These are phyloP conservation scores for Aspergillus novoparasiticus DNA, from an alignment of 2,329 filamentous ascomycete species.

Conservation along the genomic window DNA sequence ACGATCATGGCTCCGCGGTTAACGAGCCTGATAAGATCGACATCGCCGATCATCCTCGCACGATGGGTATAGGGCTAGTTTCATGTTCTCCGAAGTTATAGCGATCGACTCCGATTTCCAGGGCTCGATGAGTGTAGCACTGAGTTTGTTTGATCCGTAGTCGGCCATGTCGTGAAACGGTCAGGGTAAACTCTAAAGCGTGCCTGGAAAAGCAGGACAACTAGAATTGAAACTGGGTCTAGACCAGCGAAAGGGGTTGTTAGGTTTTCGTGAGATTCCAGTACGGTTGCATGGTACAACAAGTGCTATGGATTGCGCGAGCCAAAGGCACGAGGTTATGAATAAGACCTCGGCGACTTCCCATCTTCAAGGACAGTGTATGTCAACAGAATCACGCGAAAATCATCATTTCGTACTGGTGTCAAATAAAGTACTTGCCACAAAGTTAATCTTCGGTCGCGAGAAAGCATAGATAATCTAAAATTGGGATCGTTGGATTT, in stretches of 20 bases:
- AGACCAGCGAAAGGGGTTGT: neutral
- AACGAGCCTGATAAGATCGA: neutral
- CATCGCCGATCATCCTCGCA: neutral
- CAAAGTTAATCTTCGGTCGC: neutral
- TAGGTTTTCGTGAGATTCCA: neutral
- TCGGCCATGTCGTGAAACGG: neutral
- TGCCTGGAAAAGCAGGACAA: neutral
- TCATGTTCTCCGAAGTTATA: neutral
- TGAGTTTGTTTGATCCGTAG: neutral
- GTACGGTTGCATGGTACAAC: neutral
- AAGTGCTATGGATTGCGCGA: neutral
- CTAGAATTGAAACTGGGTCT: neutral
- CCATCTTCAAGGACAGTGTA: neutral
- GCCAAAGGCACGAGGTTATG: neutral
- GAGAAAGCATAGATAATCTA: neutral
- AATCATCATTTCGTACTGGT: neutral
- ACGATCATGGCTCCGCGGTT: neutral
- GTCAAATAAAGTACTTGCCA: neutral
- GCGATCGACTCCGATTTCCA: neutral
- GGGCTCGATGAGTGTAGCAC: neutral
- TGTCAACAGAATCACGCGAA: neutral
- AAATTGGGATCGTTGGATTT: conserved; percentile 1
- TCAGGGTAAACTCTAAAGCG: neutral
- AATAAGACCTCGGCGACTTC: neutral
- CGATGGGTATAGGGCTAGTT: neutral